phyloP scores from a whole-genome alignment of 139 green algal species.

The Pleodorina starrii region DNA sequence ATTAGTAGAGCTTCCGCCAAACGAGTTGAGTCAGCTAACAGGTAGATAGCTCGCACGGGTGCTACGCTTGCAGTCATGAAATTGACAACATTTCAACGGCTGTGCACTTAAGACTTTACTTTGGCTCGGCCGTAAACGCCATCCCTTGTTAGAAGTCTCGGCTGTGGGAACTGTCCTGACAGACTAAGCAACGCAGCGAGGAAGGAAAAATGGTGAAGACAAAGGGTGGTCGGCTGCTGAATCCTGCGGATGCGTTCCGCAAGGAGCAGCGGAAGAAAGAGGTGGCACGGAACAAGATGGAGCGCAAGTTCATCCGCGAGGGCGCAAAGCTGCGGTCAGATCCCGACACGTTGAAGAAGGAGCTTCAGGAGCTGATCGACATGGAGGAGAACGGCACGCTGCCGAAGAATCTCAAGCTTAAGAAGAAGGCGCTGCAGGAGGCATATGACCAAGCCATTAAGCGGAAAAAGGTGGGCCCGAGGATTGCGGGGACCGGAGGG shows the following conservation, averaged over 20 bases:
- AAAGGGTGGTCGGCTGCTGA: slow-evolving; percentile 59
- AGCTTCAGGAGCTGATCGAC: slow-evolving; percentile 85
- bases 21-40: too few relatives aligned
- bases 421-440: slow-evolving; percentile 89
- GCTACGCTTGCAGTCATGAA: too few relatives aligned
- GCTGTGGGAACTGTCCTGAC: neutral
- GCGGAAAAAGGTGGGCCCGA: slow-evolving; percentile 76
- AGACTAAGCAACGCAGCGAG: too few relatives aligned
- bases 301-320: slow-evolving; percentile 86
- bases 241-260: slow-evolving; percentile 72
- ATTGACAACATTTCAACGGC: too few relatives aligned
- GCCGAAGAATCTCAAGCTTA: slow-evolving; percentile 79
- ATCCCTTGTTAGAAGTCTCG: too few relatives aligned
- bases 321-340: slow-evolving; percentile 69
- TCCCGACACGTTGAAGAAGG: slow-evolving; percentile 71
- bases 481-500: neutral
- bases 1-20: too few relatives aligned
- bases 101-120: too few relatives aligned
- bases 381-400: slow-evolving; percentile 74
- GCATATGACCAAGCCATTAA: slow-evolving; percentile 86
- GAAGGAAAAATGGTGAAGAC: slow-evolving; percentile 60
- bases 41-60: too few relatives aligned
- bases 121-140: too few relatives aligned
- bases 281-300: slow-evolving; percentile 88
- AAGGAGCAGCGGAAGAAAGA: slow-evolving; percentile 88